Conservation (phyloP, 768 basidiomycete genomes). For the Pisolithus albus region DNA sequence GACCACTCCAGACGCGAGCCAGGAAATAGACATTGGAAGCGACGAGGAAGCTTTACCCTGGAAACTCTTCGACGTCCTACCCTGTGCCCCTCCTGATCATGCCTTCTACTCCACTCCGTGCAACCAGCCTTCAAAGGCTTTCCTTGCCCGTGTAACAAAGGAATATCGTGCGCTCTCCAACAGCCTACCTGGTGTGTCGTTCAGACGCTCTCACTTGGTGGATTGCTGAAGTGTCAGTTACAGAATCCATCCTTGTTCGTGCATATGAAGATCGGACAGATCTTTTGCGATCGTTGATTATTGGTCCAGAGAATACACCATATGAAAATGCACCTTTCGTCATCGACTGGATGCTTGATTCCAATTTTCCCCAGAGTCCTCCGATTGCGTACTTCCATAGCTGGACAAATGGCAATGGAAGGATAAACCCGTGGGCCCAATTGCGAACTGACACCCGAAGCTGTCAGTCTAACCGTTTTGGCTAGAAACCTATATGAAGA, state of each 20-base stretch:
- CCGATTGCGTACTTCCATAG: slow-evolving; percentile 87
- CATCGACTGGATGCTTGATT: slow-evolving; percentile 89
- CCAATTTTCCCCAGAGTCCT: slow-evolving; percentile 74
- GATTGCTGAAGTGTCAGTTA: slow-evolving; percentile 4
- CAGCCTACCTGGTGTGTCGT: slow-evolving; percentile 69
- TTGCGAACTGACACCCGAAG: not conserved
- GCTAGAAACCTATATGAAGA: slow-evolving; percentile 87
- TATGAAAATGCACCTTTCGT: slow-evolving; percentile 93
- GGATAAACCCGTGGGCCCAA: slow-evolving; percentile 73
- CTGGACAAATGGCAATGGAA: slow-evolving; percentile 91
- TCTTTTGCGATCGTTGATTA: slow-evolving; percentile 79
- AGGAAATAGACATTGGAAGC: slow-evolving; percentile 23
- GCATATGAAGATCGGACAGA: slow-evolving; percentile 88
- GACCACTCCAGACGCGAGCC: slow-evolving; percentile 27
- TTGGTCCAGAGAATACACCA: slow-evolving; percentile 92
- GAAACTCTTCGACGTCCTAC: slow-evolving; percentile 77
- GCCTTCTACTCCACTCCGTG: slow-evolving; percentile 62
- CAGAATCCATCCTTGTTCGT: slow-evolving; percentile 83
- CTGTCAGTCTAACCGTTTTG: not conserved
- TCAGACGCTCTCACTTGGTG: not conserved
- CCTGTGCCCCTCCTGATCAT: slow-evolving; percentile 75
- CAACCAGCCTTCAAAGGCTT: slow-evolving; percentile 62
- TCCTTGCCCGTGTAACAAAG: slow-evolving; percentile 67
- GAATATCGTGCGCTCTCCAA: slow-evolving; percentile 77
- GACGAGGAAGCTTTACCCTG: slow-evolving; percentile 44